phyloP scores from a whole-genome alignment of 2,329 filamentous ascomycete species.

The Pyrenophora teres region DNA sequence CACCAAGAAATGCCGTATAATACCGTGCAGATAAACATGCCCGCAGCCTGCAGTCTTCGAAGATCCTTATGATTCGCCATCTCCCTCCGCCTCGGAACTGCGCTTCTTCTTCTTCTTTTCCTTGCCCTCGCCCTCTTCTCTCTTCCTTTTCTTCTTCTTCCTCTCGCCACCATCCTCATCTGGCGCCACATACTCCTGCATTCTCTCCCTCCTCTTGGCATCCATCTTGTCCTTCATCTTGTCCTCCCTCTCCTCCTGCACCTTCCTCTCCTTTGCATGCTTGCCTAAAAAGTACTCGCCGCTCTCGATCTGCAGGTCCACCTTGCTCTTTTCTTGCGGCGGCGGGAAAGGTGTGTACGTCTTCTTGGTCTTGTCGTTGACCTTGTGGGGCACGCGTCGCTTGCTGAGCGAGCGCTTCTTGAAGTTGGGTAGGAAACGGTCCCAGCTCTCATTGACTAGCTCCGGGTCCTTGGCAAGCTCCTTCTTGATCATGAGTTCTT shows the following conservation, averaged over 20 bases:
- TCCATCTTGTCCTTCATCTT: slow-evolving; percentile 86
- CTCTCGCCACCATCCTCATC: slow-evolving; percentile 69
- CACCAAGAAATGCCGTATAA: slow-evolving; percentile 28
- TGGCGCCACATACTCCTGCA: slow-evolving; percentile 85
- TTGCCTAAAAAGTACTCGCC: slow-evolving; percentile 97
- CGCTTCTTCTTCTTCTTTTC: slow-evolving; percentile 51
- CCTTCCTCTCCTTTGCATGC: slow-evolving; percentile 84
- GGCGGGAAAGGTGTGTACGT: slow-evolving; percentile 96
- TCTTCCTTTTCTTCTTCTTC: slow-evolving; percentile 53
- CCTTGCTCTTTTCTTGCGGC: slow-evolving; percentile 96
- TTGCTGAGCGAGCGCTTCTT: slow-evolving; percentile 90
- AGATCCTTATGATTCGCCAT: slow-evolving; percentile 28
- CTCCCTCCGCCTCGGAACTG: slow-evolving; percentile 23
- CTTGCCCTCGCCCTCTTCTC: slow-evolving; percentile 57
- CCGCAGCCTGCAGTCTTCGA: neutral
- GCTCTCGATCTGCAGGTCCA: slow-evolving; percentile 95
- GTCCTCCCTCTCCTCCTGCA: slow-evolving; percentile 78
- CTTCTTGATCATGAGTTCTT: slow-evolving; percentile 91
- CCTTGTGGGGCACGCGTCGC: slow-evolving; percentile 77
- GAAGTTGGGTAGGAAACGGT: slow-evolving; percentile 94
- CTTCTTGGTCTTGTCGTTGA: slow-evolving; percentile 94
- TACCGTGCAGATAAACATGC: slow-evolving; percentile 1
- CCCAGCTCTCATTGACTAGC: slow-evolving; percentile 88
- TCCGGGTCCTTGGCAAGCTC: slow-evolving; percentile 89
- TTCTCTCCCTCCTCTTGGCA: slow-evolving; percentile 82